Percentiles rank a stretch among this genome's conserved stretches.
Evolutionary conservation across 768 basidiomycete genomes (phyloP).

Genomic region (Terana coerulea): DNA sequence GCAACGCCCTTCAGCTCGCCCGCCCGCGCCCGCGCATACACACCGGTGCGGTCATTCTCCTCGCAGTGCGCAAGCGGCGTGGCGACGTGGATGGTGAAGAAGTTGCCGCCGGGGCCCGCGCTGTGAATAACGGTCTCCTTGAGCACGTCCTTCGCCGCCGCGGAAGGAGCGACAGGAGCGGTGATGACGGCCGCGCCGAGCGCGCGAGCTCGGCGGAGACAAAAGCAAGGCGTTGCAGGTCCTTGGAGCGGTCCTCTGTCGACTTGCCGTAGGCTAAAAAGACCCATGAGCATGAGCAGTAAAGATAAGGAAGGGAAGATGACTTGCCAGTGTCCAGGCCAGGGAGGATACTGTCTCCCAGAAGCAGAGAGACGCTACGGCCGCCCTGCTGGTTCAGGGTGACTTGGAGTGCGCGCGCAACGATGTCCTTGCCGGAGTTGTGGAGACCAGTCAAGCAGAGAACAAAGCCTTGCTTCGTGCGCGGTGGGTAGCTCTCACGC

Average conservation of each 20-base stretch:
- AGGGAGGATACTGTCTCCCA: conserved; percentile 82
- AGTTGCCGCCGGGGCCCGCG: conserved; percentile 88
- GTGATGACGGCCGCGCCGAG: conserved; percentile 93
- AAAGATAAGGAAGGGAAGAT: not conserved
- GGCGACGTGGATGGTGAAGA: conserved; percentile 93
- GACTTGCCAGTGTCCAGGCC: conserved; percentile 56
- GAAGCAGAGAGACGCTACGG: conserved; percentile 85
- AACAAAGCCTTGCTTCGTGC: conserved; percentile 75
- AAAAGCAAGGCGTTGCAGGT: conserved; percentile 83
- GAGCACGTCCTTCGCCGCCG: conserved; percentile 71
- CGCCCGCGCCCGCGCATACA: conserved; percentile 76
- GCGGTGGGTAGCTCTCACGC: conserved; percentile 94
- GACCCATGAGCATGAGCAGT: too few relatives aligned
- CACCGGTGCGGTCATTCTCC: conserved; percentile 78
- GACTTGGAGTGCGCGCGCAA: conserved; percentile 90
- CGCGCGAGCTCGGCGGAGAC: conserved; percentile 90
- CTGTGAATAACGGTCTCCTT: conserved; percentile 66
- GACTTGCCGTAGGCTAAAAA: conserved; percentile 61
- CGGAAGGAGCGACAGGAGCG: conserved; percentile 83
- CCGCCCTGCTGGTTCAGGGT: conserved; percentile 95
- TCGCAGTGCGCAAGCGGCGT: conserved; percentile 93
- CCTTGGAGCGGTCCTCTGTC: conserved; percentile 73
- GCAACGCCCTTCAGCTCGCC: conserved; percentile 86
- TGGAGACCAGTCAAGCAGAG: conserved; percentile 56
- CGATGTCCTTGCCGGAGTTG: conserved; percentile 92